These are phyloP conservation scores for Suillus placidus DNA, from an alignment of 768 basidiomycete species.

Conservation along the genomic window DNA sequence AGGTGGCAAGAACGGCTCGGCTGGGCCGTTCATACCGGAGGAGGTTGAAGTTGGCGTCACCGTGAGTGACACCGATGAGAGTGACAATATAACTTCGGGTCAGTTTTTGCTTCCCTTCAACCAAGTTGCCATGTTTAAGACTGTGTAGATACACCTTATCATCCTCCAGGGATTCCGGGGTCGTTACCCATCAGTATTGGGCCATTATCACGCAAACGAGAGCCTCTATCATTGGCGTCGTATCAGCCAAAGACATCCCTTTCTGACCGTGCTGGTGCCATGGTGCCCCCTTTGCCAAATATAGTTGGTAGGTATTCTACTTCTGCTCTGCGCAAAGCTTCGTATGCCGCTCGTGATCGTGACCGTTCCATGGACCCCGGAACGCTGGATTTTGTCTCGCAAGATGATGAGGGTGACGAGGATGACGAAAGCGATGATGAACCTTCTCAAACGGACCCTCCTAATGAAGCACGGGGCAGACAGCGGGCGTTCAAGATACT, in stretches of 20 bases:
- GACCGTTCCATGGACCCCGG: slow-evolving; percentile 69
- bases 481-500: slow-evolving; percentile 69
- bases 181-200: slow-evolving; percentile 69
- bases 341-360: slow-evolving; percentile 72
- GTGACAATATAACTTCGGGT: slow-evolving; percentile 32
- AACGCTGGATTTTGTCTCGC: slow-evolving; percentile 58
- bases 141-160: slow-evolving; percentile 26
- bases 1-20: slow-evolving; percentile 26
- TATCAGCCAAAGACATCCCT: slow-evolving; percentile 57
- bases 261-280: slow-evolving; percentile 38
- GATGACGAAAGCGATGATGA: slow-evolving; percentile 36
- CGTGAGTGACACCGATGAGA: slow-evolving; percentile 21
- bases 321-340: slow-evolving; percentile 56
- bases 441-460: slow-evolving; percentile 19
- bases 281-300: slow-evolving; percentile 31
- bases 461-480: slow-evolving; percentile 48
- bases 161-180: slow-evolving; percentile 42
- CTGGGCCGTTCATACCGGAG: slow-evolving; percentile 38
- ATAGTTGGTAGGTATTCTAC: slow-evolving; percentile 30
- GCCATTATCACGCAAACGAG: slow-evolving; percentile 37
- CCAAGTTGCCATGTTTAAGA: slow-evolving; percentile 14
- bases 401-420: slow-evolving; percentile 53
- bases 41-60: slow-evolving; percentile 36
- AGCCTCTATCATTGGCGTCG: slow-evolving; percentile 54
- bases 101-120: slow-evolving; percentile 13